Percentiles rank a stretch among this genome's conserved stretches.
These are phyloP conservation scores for Rhizopogon parksii DNA, from an alignment of 1,284 basidiomycete species.

Conservation along the genomic window DNA sequence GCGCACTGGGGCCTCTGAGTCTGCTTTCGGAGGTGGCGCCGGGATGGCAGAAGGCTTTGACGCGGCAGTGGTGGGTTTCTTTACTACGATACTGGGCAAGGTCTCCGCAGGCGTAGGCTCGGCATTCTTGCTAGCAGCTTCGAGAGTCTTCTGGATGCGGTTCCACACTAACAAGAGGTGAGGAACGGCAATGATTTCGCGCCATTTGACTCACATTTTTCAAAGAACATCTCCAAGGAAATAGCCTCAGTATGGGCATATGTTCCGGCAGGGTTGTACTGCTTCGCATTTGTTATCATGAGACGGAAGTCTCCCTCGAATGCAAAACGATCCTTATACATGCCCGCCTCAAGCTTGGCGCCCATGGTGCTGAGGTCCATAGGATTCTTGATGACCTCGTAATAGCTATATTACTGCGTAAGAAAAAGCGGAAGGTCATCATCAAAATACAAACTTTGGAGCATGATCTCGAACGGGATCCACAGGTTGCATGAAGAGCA, in stretches of 20 bases:
- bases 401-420: slow-evolving; percentile 54
- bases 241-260: slow-evolving; percentile 75
- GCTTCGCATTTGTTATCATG: slow-evolving; percentile 84
- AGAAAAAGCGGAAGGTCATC: slow-evolving; percentile 21
- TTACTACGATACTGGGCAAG: slow-evolving; percentile 29
- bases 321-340: slow-evolving; percentile 79
- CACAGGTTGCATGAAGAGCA: slow-evolving; percentile 80
- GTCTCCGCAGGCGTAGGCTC: slow-evolving; percentile 24
- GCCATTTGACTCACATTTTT: slow-evolving; percentile 61
- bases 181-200: slow-evolving; percentile 4
- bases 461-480: slow-evolving; percentile 84
- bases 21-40: slow-evolving; percentile 24
- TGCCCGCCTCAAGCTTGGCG: slow-evolving; percentile 82
- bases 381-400: slow-evolving; percentile 83
- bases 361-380: slow-evolving; percentile 93
- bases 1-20: slow-evolving; percentile 33
- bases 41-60: slow-evolving; percentile 16
- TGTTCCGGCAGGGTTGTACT: slow-evolving; percentile 74
- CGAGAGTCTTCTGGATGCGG: slow-evolving; percentile 72
- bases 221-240: slow-evolving; percentile 76
- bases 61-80: slow-evolving; percentile 15
- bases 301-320: slow-evolving; percentile 87
- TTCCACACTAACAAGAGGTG: slow-evolving; percentile 51
- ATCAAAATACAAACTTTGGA: slow-evolving; percentile 52
- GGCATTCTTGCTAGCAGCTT: slow-evolving; percentile 34